These are phyloP conservation scores for Yarrowia alimentaria DNA, from an alignment of 805 yeast species.

Conservation along the genomic window DNA sequence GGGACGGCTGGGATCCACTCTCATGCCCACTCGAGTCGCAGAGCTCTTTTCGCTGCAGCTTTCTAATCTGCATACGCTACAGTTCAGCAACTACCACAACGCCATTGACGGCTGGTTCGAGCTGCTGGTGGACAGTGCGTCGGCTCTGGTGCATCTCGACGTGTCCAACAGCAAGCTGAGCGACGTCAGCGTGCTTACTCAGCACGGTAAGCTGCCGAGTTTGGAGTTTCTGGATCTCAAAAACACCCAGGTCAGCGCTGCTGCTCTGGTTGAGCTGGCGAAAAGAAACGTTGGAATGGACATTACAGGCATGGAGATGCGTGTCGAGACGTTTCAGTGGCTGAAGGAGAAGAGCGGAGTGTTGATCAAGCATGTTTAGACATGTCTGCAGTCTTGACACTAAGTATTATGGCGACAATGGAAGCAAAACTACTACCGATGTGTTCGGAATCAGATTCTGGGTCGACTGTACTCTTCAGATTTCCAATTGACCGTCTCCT, in stretches of 20 bases:
- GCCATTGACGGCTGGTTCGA: constrained; percentile 10
- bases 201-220: not conserved
- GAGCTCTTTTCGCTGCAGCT: not conserved
- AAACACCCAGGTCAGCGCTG: constrained; percentile 9
- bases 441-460: too few relatives aligned
- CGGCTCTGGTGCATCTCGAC: constrained; percentile 6
- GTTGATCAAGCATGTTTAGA: not conserved
- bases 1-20: not conserved
- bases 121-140: not conserved
- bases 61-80: constrained; percentile 4
- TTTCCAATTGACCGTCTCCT: too few relatives aligned
- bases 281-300: not conserved
- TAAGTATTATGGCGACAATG: not conserved
- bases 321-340: constrained; percentile 14
- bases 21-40: not conserved
- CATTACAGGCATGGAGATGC: constrained; percentile 10
- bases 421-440: not conserved
- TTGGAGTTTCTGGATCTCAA: not conserved
- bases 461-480: too few relatives aligned
- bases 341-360: constrained; percentile 6
- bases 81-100: constrained; percentile 4
- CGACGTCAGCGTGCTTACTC: constrained; percentile 1
- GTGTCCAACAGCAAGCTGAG: constrained; percentile 2
- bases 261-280: not conserved
- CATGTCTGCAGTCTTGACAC: too few relatives aligned